Base-by-base conservation (phyloP, 2,329 filamentous ascomycete species). In the Pyrenochaeta sp. region DNA sequence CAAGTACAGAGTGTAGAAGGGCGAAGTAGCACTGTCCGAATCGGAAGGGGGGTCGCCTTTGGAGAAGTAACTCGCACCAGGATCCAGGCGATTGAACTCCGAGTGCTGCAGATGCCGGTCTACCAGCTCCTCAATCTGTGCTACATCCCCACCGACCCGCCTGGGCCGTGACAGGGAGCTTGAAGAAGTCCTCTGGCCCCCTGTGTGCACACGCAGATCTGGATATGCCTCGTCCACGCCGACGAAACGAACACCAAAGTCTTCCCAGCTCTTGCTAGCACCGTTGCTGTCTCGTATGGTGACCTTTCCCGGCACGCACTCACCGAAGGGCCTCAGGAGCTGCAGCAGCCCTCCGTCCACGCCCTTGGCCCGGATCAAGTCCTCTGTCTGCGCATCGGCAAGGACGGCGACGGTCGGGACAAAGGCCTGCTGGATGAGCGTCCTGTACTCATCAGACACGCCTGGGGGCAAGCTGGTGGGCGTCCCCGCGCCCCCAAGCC, bases 261-360 rank as follows among this genome's bases (percentile, higher is more conserved):
- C 91, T 41, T 96, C 93, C 76, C 88, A 93, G 26, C 84, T 82
- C 64, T 85, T 85, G 66, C 90, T 92, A 29, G 87, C 83, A 7
- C 94, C 93, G 57, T 89, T 85, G 65, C 92, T 96, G 72, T 99
- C 94, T 60, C 94, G 80, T 41, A 97, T 87, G 3, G 89, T 89
- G 37, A 99, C 87, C 64, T 94, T 96, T 20, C 94, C 94, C 35
- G 87, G 83, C 1, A 97, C 81, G 11, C 81, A 83, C 72, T 99
- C 94, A 20, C 94, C 94, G 74, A 96, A 99, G 0, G 94, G 93
- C 36, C 93, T 81, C 42, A 99, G 74, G 17, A 99, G 76, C 69
- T 96, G 89, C 77, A 91, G 86, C 35, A 99, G 78, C 0, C 93
- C 92, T 30, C 85, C 81, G 26, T 83, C 77, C 55, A 97, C 89